Percentiles rank a stretch among this genome's conserved stretches.
Conservation (phyloP, 75 land plant genomes). For the Pinus taeda region DNA sequence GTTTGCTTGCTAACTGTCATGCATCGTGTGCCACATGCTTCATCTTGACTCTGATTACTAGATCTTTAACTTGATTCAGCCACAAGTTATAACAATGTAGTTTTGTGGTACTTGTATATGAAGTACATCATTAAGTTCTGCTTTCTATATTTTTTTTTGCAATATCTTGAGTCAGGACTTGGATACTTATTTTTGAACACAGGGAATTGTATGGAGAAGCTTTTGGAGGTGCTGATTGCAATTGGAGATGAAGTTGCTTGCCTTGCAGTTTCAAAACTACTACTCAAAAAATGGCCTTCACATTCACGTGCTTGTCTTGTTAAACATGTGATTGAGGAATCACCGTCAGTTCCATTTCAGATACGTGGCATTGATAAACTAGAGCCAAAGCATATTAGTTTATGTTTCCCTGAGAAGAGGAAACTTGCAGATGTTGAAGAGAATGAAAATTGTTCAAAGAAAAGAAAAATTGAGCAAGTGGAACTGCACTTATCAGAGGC, state of each 20-base stretch:
- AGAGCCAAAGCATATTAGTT: slow-evolving; percentile 71
- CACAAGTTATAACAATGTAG: too few species aligned
- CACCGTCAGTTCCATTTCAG: slow-evolving; percentile 41
- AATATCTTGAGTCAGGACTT: too few species aligned
- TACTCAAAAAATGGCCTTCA: slow-evolving; percentile 85
- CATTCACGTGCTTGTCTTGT: slow-evolving; percentile 89
- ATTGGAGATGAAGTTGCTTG: slow-evolving; percentile 92
- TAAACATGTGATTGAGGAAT: slow-evolving; percentile 66
- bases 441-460: slow-evolving; percentile 24
- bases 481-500: slow-evolving; percentile 57
- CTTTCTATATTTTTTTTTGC: background rate
- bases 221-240: slow-evolving; percentile 92
- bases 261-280: slow-evolving; percentile 64
- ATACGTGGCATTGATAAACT: slow-evolving; percentile 90
- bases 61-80: too few species aligned
- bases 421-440: slow-evolving; percentile 37
- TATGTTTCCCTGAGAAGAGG: slow-evolving; percentile 73
- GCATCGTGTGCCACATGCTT: too few species aligned
- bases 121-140: background rate
- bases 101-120: background rate
- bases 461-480: slow-evolving; percentile 35
- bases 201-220: slow-evolving; percentile 99
- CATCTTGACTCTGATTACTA: too few species aligned
- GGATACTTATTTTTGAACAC: background rate
- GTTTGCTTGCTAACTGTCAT: too few species aligned